Evolutionary conservation across 106 monocot genomes (phyloP).

Genomic region (Acanthochlamys bracteata): DNA sequence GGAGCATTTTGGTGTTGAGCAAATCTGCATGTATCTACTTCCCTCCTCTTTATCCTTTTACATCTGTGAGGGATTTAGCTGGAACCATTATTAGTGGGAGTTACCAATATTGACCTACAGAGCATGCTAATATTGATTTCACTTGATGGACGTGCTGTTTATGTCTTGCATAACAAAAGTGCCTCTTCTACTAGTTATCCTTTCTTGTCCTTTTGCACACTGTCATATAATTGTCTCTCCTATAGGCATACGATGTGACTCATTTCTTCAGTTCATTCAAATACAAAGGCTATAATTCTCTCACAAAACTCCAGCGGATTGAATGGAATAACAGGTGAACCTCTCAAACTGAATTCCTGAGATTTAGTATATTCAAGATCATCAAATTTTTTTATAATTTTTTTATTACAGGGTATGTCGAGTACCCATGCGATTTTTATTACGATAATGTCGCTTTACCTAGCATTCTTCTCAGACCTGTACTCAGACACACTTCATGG

Average conservation of each 20-base stretch:
- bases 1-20: background rate
- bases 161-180: too few relatives aligned
- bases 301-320: constrained; percentile 63
- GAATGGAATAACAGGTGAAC: constrained; percentile 86
- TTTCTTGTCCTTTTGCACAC: background rate
- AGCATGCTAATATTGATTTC: too few relatives aligned
- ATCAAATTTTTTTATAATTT: background rate
- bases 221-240: background rate
- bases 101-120: too few relatives aligned
- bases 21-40: background rate
- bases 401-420: constrained; percentile 66
- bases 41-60: background rate
- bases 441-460: constrained; percentile 53
- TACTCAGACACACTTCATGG: constrained; percentile 41
- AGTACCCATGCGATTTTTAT: constrained; percentile 76
- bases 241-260: constrained; percentile 68
- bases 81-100: too few relatives aligned
- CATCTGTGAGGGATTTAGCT: too few relatives aligned
- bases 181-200: background rate
- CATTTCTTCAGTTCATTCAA: constrained; percentile 58
- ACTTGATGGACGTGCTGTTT: too few relatives aligned
- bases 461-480: constrained; percentile 60
- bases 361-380: too few relatives aligned
- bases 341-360: background rate
- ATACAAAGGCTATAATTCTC: constrained; percentile 53